Base-by-base conservation (phyloP, 108 stramenopile genomes). In the Chaetoceros tenuissimus region DNA sequence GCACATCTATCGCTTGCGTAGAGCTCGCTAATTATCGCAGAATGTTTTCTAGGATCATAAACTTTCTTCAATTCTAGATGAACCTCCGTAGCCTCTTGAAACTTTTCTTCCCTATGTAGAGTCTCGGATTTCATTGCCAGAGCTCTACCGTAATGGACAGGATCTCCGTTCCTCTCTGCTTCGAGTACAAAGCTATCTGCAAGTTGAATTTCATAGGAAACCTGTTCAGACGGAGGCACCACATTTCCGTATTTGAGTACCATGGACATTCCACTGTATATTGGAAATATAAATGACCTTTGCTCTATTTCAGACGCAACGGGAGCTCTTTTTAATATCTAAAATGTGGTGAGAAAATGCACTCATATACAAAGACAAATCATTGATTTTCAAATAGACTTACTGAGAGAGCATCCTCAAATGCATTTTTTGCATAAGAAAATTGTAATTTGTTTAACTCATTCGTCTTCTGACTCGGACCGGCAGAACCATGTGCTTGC, bases 1-100 rank as follows among this genome's bases (percentile, higher is more conserved):
- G 69, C 79, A 27, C 68, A 72, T 19, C 74, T 46, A 60, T 87
- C 85, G 21, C 73, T 79, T 18, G 75, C 81, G 53, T 81, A 81
- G 19, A 64, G 60, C 34, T 73, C 65, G 28, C 74, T 67, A 13
- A 87, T 61, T 47, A 22, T 24, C 52, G 2, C 29, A 29, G 23
- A 53, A n/a, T 53, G 19, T 5, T 18, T n/a, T 3, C 57, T 51
- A 63, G 55, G 23, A 46, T 77, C 53, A 53, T 84, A 84, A 30
- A 78, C 67, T 26, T 61, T 17, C 46, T 72, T 53, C 28, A 80
- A 63, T 43, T 31, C 46, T 27, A 74, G 52, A 23, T 74, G 52
- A 26, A 62, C 46, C 13, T 57, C 67, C 10, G 75, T 23, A 0
- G 82, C 79, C 62, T 68, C 52, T 40, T 84, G 79, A 49, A 74